Base-by-base conservation (phyloP, 2,329 filamentous ascomycete genomes). In the Paecilomyces dactylethromorphus region DNA sequence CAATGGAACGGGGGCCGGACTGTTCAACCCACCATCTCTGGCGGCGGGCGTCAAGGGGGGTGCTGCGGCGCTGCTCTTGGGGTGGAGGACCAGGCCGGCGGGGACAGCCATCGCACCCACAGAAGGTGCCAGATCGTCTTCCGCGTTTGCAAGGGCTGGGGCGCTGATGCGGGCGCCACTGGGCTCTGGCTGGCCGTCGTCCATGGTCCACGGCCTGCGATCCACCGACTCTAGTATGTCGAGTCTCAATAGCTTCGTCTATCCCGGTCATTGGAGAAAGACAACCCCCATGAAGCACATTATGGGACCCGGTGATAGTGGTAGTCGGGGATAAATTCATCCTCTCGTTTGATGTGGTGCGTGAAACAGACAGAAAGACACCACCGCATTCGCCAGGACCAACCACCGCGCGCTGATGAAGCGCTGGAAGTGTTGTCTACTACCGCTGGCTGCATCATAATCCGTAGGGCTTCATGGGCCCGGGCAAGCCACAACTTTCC, bases 61-160 rank as follows among this genome's bases (percentile, higher is more conserved):
- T 18, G 35, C 12, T 18, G 12, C 2, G 35, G 35, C 35, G 35
- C 12, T 18, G 35, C 35, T 45, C 2, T 26, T 26, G 24, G 24
- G 2, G 3, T 29, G 26, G 26, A 29, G 3, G 26, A 29, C 5
- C 4, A 29, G 3, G 35, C 35, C 35, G 18, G 35, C 13, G 35
- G 18, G 35, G 35, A 18, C 4, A 15, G 3, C 13, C 50, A 31
- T 22, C 4, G 50, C n/a, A 32, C 7, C 29, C 53, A 54, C 53
- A 32, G 53, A 54, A 54, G 26, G 32, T 32, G 53, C 33, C 54
- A 33, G 54, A 56, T 56, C 54, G 54, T 33, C 54, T 56, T 56
- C 54, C 26, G 26, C 33, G n/a, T 26, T 24, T 56, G 54, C 54
- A 29, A 54, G 53, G 53, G 54, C 54, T 35, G 35, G 15, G 29